These are phyloP conservation scores for Tripterygium wilfordii DNA, from an alignment of 177 flowering plant species.

Conservation along the genomic window DNA sequence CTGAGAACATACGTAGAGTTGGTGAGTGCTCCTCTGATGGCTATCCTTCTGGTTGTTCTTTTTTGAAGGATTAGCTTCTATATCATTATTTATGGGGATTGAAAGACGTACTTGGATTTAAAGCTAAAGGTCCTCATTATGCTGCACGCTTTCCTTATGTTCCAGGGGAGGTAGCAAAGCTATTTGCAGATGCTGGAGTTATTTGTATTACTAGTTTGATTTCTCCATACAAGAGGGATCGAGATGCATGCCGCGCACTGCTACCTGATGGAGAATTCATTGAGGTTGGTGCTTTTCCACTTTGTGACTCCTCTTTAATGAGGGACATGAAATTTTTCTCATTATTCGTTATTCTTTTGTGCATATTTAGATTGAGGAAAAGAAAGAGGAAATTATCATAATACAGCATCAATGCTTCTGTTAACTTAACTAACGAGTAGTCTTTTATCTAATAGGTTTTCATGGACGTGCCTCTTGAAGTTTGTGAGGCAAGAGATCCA, in stretches of 20 bases:
- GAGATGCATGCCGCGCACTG: constrained; percentile 58
- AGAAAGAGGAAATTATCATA: no score
- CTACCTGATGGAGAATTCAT: constrained; percentile 41
- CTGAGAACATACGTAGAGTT: constrained; percentile 59
- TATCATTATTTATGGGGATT: background rate
- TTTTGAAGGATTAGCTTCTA: background rate
- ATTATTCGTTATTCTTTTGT: no score
- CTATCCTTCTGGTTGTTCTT: background rate
- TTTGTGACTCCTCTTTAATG: no score
- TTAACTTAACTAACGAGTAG: no score
- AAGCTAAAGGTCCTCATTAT: background rate
- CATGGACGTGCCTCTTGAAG: constrained; percentile 54
- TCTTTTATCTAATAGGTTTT: no score
- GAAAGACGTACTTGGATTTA: background rate
- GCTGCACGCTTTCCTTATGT: background rate
- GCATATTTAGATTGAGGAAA: no score
- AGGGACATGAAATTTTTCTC: no score
- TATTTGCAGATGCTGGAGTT: constrained; percentile 68
- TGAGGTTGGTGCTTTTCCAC: constrained; percentile 37
- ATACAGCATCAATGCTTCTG: no score
- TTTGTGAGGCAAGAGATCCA: constrained; percentile 65
- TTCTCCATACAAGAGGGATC: constrained; percentile 60
- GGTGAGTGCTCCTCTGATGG: constrained; percentile 28
- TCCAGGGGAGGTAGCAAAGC: constrained; percentile 65
- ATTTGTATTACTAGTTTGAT: constrained; percentile 68